Evolutionary conservation across 1,284 basidiomycete species (phyloP), one percentile per base, ranked within the genome.

Genomic region (Leccinum subrobustum): DNA sequence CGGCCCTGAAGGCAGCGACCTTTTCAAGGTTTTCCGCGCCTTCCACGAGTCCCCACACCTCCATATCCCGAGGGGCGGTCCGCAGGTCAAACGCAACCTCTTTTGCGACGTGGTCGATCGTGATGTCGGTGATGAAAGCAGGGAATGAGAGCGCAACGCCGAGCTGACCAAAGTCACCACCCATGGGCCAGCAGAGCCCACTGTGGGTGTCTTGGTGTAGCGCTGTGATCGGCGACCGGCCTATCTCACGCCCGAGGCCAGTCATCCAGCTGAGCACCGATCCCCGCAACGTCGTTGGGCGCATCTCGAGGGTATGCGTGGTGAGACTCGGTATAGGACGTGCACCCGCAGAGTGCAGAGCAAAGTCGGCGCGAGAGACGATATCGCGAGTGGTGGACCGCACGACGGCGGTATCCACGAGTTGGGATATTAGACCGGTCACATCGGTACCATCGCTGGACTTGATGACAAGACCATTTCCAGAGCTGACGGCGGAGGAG

Each of bases 171-270:
- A 83, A 73, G 6, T 79, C 70, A 0, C 95, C 95, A 3, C 77
- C 78, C 76, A 98, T 94, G 2, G 96, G 92, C 96, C 96, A 99
- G 76, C 96, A 99, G 64, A 89, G 85, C 2, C 96, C 96, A 25
- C 87, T 86, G 58, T 89, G 83, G 25, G 81, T 81, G 64, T 95
- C 92, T 60, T 92, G 91, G 70, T 95, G 89, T 18, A 98, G 78
- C 1, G 93, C 94, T 0, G 86, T 91, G 51, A 93, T 86, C 0
- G 96, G 94, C 1, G 92, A 85, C 9, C 88, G 85, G 16, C 93
- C 95, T 53, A 88, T 79, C 4, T 87, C 83, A 59, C 80, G 80
- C 3, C 87, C 86, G 42, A 78, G 77, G 12, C 87, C 86, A 12
- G 85, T 86, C 65, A 90, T 65, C 61, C 83, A 75, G 8, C 86